These are phyloP conservation scores for Cercospora janseana DNA, from an alignment of 2,329 filamentous ascomycete species.

Conservation along the genomic window DNA sequence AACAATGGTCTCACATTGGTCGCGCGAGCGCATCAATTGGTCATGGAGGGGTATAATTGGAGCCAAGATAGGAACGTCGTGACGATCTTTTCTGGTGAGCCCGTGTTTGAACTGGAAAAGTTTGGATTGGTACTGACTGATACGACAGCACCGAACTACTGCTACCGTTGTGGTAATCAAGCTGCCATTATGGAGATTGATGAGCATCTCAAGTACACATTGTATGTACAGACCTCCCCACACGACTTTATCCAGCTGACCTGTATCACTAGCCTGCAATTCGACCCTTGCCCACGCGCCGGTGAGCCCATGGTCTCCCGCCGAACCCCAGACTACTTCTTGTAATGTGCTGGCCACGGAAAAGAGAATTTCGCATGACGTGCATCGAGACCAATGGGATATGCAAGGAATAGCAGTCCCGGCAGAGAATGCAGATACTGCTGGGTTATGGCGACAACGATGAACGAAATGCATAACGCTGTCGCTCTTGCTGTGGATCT, in stretches of 20 bases:
- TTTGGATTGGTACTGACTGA: constrained; percentile 32
- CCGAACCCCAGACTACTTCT: constrained; percentile 98
- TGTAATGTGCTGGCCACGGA: constrained; percentile 54
- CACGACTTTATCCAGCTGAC: not conserved
- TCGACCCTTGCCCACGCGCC: constrained; percentile 94
- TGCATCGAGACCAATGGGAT: constrained; percentile 1
- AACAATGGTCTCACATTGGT: constrained; percentile 97
- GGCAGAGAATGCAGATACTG: not conserved
- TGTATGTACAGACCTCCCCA: constrained; percentile 62
- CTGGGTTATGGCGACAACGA: too few species aligned
- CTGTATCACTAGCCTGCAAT: constrained; percentile 75
- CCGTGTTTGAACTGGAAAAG: not conserved
- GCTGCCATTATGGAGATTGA: constrained; percentile 99
- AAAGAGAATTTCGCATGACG: constrained; percentile 5
- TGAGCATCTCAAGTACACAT: constrained; percentile 98
- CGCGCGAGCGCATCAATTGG: constrained; percentile 92
- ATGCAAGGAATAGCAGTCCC: not conserved
- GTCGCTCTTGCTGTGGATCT: too few species aligned
- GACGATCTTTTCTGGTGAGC: constrained; percentile 92
- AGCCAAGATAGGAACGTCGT: constrained; percentile 97
- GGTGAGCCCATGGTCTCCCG: constrained; percentile 96
- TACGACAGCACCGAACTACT: constrained; percentile 67
- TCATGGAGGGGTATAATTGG: constrained; percentile 99
- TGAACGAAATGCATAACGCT: too few species aligned
- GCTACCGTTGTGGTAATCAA: constrained; percentile 98